Evolutionary conservation across 352 stramenopile genomes (phyloP).

Genomic region (Aphanomyces stellatus): DNA sequence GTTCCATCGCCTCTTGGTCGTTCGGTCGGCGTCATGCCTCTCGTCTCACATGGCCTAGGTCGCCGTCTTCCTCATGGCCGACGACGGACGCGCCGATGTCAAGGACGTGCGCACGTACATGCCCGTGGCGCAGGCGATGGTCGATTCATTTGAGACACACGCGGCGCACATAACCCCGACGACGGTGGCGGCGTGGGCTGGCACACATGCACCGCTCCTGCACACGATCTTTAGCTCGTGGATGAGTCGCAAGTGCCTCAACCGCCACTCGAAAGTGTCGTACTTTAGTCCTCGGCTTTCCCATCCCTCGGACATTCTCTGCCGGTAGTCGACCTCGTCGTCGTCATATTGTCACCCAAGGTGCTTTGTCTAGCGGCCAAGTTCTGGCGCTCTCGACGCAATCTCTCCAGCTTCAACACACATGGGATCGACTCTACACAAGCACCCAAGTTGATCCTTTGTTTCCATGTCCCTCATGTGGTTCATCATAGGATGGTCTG

Average conservation of each 20-base stretch:
- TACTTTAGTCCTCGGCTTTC: slow-evolving; percentile 44
- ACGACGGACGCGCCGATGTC: slow-evolving; percentile 18
- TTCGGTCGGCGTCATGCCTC: neutral
- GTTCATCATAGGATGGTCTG: slow-evolving; percentile 45
- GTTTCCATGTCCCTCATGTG: neutral
- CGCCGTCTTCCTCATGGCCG: slow-evolving; percentile 45
- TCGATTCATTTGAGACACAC: slow-evolving; percentile 16
- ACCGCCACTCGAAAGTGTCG: slow-evolving; percentile 28
- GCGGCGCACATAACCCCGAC: slow-evolving; percentile 34
- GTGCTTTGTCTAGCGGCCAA: slow-evolving; percentile 36
- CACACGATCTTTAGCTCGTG: slow-evolving; percentile 72
- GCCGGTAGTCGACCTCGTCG: slow-evolving; percentile 32
- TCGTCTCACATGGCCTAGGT: slow-evolving; percentile 21
- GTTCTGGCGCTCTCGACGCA: slow-evolving; percentile 52
- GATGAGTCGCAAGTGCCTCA: slow-evolving; percentile 50
- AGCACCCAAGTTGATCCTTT: slow-evolving; percentile 26
- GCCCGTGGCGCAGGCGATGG: slow-evolving; percentile 28
- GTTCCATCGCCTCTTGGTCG: neutral
- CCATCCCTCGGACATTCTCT: slow-evolving; percentile 60
- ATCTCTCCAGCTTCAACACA: slow-evolving; percentile 44
- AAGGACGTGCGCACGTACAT: neutral
- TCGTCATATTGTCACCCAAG: neutral
- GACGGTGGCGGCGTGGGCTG: slow-evolving; percentile 56
- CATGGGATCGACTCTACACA: slow-evolving; percentile 64
- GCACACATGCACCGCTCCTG: slow-evolving; percentile 52